A percentile compares a stretch with the other conserved stretches of the same genome.
Evolutionary conservation across 1,139 yeast species (phyloP).

Genomic region (Yarrowia galli): DNA sequence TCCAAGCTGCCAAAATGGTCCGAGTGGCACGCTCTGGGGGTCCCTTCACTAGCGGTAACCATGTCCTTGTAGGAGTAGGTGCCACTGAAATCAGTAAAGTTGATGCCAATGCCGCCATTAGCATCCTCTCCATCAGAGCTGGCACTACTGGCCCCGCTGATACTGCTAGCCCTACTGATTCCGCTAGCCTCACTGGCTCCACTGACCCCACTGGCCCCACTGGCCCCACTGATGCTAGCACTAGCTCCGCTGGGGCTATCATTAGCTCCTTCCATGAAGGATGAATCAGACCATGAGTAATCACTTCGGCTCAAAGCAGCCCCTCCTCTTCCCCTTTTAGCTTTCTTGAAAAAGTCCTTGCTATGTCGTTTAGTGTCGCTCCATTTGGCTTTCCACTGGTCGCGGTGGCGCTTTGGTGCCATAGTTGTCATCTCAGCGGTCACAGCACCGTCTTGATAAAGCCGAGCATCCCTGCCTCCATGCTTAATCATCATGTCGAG

Average conservation of each 20-base stretch:
- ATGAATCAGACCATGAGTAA: conserved; percentile 11
- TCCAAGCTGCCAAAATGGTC: conserved; percentile 16
- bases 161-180: background rate
- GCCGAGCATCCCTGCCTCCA: conserved; percentile 17
- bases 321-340: conserved; percentile 4
- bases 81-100: conserved; percentile 16
- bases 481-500: conserved; percentile 23
- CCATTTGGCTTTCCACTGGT: conserved; percentile 34
- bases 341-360: conserved; percentile 13
- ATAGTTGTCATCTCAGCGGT: background rate
- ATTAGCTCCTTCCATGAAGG: background rate
- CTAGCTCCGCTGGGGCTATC: background rate
- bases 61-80: conserved; percentile 15
- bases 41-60: conserved; percentile 32
- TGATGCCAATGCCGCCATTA: background rate
- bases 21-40: conserved; percentile 28
- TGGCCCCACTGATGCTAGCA: conserved; percentile 1
- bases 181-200: background rate
- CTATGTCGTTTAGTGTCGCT: conserved; percentile 23
- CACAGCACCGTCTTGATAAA: background rate
- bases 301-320: background rate
- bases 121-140: background rate
- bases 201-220: background rate
- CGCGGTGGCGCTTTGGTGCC: conserved; percentile 16
- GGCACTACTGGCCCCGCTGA: conserved; percentile 2